Evolutionary conservation across 2,329 filamentous ascomycete species (phyloP).

Genomic region (Arthrobotrys entomopaga): DNA sequence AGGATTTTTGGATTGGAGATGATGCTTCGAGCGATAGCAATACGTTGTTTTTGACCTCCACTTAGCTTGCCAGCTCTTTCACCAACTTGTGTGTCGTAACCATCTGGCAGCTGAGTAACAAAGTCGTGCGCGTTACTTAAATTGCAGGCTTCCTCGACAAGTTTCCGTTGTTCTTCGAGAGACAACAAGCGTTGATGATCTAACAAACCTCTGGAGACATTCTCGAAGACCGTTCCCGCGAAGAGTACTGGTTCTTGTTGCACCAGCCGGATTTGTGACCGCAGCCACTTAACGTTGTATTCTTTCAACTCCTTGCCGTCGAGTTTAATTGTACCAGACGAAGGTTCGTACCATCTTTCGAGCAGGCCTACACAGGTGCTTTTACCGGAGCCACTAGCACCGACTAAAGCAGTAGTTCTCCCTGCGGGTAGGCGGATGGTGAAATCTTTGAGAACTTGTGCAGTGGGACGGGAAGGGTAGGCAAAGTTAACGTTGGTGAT

Average conservation of each 20-base stretch:
- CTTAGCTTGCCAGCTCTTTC: constrained; percentile 81
- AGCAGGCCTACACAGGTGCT: constrained; percentile 77
- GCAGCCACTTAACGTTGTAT: constrained; percentile 72
- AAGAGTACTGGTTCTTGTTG: constrained; percentile 77
- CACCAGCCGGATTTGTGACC: constrained; percentile 71
- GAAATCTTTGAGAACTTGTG: constrained; percentile 44
- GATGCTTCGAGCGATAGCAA: constrained; percentile 78
- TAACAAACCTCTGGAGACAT: constrained; percentile 71
- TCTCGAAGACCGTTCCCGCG: constrained; percentile 72
- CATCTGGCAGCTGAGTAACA: constrained; percentile 71
- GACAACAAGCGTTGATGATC: constrained; percentile 61
- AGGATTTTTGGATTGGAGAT: constrained; percentile 74
- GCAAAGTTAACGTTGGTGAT: constrained; percentile 76
- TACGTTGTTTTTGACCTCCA: constrained; percentile 84
- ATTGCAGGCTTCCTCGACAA: constrained; percentile 73
- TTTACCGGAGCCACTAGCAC: constrained; percentile 77
- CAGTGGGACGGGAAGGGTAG: constrained; percentile 68
- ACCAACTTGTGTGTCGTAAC: constrained; percentile 78
- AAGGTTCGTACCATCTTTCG: constrained; percentile 74
- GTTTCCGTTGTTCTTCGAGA: constrained; percentile 68
- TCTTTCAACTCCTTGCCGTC: constrained; percentile 67
- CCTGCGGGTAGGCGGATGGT: constrained; percentile 60
- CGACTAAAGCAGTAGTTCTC: constrained; percentile 74
- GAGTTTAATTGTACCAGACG: constrained; percentile 67
- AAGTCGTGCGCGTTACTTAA: constrained; percentile 77